Evolutionary conservation across 2,329 filamentous ascomycete genomes (phyloP), one percentile per base, ranked within the genome.

Genomic region (Dendrostoma leiphaemia): DNA sequence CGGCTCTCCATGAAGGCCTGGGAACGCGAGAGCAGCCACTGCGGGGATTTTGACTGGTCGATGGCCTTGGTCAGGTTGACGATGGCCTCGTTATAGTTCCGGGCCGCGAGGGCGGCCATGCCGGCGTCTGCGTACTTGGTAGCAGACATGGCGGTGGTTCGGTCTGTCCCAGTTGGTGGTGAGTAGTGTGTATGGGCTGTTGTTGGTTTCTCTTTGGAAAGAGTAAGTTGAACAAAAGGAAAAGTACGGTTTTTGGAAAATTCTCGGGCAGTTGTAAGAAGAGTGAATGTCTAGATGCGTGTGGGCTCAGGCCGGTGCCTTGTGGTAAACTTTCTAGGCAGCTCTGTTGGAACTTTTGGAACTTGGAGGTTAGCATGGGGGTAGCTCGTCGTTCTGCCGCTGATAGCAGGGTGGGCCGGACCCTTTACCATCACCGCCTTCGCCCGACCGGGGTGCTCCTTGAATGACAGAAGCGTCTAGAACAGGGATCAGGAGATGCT

Each of bases 11-110:
- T 80, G 66, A 91, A 86, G 35, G 90, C 90, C 38, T 86, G 91
- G 4, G 91, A 89, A 19, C 93, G 90, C 61, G 88, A 85, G 59
- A 94, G 83, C 59, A 93, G 87, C 82, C 94, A 97, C 46, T 81
- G 73, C 1, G 90, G 88, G 3, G 89, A 90, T 35, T 75, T 76
- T 0, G 86, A 84, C 12, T 77, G 77, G 57, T 83, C 73, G 31
- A 96, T 75, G 6, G 90, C 90, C 35, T 75, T 70, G 7, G 87
- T 88, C 59, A 88, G 87, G 62, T 85, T 80, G 32, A 75, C 68
- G 61, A 96, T 82, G 41, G 90, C 91, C 44, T 79, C 76, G 5
- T 79, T 73, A 69, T 84, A 93, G 57, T 92, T 79, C 48, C 79
- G 80, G 8, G 71, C 74, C 26, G 82, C 73, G 54, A 90, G 78